Percentiles rank a stretch among this genome's conserved stretches.
phyloP scores from a whole-genome alignment of 371 early-diverging fungal genomes.

The Umbelopsis sp. region DNA sequence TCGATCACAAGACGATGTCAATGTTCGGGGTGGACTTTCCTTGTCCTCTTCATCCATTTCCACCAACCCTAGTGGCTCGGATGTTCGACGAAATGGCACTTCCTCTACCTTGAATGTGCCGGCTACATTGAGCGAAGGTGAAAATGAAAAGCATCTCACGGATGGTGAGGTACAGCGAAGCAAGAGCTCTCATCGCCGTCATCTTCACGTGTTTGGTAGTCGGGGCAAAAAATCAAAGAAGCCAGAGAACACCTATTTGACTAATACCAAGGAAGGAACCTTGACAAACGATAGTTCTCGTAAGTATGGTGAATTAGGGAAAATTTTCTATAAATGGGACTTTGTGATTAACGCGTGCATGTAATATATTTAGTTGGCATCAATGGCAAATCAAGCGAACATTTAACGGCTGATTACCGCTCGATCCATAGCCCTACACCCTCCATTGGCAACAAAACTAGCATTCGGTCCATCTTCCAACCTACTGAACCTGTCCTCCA shows the following conservation, averaged over 20 bases:
- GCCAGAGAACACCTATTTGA: not conserved
- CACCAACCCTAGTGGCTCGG: not conserved
- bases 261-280: not conserved
- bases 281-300: not conserved
- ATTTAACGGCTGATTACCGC: not conserved
- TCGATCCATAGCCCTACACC: conserved; percentile 35
- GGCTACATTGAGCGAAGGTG: not conserved
- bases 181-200: conserved; percentile 8
- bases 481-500: conserved; percentile 27
- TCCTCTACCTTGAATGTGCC: conserved; percentile 1
- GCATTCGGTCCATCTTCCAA: conserved; percentile 31
- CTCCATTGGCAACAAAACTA: conserved; percentile 26
- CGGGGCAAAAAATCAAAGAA: not conserved
- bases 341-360: too few relatives aligned
- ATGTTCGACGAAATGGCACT: not conserved
- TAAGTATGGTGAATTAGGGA: not conserved
- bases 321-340: not conserved
- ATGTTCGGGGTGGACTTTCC: not conserved
- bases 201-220: conserved; percentile 9
- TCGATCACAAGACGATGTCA: conserved; percentile 7
- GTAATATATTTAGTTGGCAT: too few relatives aligned
- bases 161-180: not conserved
- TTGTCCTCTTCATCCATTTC: conserved; percentile 3
- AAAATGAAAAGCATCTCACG: not conserved
- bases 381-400: not conserved